Evolutionary conservation across 208 protist genomes (phyloP), one percentile per base, ranked within the genome.

Genomic region (Vickermania spadyakhi): DNA sequence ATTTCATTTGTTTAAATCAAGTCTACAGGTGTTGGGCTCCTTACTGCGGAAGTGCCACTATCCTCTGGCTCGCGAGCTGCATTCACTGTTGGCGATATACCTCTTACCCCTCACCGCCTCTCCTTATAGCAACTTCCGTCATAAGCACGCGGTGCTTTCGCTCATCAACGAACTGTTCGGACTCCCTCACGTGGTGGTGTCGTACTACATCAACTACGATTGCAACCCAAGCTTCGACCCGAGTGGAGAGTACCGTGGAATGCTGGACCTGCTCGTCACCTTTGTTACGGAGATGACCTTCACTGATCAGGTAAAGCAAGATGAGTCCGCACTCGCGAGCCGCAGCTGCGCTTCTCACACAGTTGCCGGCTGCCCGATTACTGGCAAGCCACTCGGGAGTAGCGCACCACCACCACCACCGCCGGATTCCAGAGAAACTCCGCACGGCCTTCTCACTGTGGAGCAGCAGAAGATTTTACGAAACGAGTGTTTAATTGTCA

Each of bases 151-250:
- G n/a, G 79, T 94, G 50, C 49, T 94, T 2, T 56, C 70, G 7
- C 87, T 91, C 78, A 61, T 90, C 2, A 75, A 74, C 26, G 70
- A 83, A 27, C 55, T 94, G 28, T 74, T 92, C 45, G 42, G 71
- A 28, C 56, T 80, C 18, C 83, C 88, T 14, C 75, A 85, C 61
- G 57, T 94, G 2, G 72, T 81, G 60, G 70, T 94, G 23, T 82
- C 80, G 1, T 82, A 84, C 57, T 92, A 87, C 60, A 75, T 90
- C 42, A 94, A 94, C 67, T 90, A 92, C 62, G 88, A 94, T 62
- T 91, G 84, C 72, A 89, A 83, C 64, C 82, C 84, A 1, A 62
- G 62, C 50, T 89, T 90, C 70, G 88, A 92, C 62, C 56, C 81
- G n/a, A 75, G 58, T 21, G 77, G 65, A 0, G 62, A 76, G 56